Conservation (phyloP, 345 rosid genomes). For the Sisymbrium irio region DNA sequence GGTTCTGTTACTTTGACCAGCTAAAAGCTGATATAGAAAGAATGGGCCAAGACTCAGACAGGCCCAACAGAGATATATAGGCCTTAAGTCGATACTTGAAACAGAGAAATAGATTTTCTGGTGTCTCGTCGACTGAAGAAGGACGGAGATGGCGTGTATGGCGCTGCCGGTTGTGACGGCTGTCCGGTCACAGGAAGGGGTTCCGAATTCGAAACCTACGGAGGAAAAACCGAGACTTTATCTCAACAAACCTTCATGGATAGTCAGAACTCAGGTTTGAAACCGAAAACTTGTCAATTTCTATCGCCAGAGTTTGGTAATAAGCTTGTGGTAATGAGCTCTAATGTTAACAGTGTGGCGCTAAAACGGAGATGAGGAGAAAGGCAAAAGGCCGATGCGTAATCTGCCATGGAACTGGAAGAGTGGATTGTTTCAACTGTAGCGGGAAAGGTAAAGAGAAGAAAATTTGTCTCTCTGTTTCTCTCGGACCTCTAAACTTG, state of each 20-base stretch:
- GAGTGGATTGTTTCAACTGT: constrained; percentile 61
- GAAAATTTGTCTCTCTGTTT: not conserved
- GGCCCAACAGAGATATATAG: not conserved
- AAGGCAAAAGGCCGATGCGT: constrained; percentile 64
- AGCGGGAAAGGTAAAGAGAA: constrained; percentile 52
- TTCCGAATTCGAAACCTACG: constrained; percentile 5
- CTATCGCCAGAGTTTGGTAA: not conserved
- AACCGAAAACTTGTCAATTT: not conserved
- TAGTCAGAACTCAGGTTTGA: constrained; percentile 68
- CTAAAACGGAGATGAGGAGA: constrained; percentile 36
- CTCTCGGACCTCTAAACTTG: no score
- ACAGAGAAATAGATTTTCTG: not conserved
- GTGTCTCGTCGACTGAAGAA: not conserved
- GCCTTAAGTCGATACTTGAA: not conserved
- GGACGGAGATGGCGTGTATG: constrained; percentile 22
- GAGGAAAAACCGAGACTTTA: constrained; percentile 31
- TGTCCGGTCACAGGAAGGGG: constrained; percentile 19
- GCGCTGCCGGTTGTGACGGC: constrained; percentile 3
- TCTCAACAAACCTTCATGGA: constrained; percentile 63
- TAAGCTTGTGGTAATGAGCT: not conserved
- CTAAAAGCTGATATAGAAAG: no score
- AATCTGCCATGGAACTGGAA: constrained; percentile 64
- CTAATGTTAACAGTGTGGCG: constrained; percentile 47
- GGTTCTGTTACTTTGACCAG: not conserved
- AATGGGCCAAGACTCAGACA: not conserved